Evolutionary conservation across 768 basidiomycete species (phyloP).

Genomic region (Pleurotus platypus): DNA sequence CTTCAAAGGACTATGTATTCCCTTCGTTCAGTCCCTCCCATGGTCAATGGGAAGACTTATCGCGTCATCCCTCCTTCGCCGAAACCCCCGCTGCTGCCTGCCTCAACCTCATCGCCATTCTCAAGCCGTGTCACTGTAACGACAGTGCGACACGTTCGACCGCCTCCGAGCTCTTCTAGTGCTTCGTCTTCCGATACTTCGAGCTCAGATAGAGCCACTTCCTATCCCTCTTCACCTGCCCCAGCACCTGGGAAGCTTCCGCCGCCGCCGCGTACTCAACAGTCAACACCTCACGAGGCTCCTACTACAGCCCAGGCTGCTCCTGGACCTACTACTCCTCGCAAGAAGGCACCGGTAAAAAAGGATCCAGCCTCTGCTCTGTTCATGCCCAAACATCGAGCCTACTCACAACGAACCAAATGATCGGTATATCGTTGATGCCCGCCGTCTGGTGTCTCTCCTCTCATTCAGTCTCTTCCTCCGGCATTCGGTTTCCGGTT

Average conservation of each 20-base stretch:
- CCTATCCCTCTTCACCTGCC: neutral
- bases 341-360: constrained; percentile 32
- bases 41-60: constrained; percentile 43
- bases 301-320: neutral
- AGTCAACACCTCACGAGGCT: constrained; percentile 23
- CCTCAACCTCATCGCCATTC: constrained; percentile 22
- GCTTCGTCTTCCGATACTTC: constrained; percentile 3
- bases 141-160: constrained; percentile 35
- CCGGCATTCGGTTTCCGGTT: neutral
- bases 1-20: constrained; percentile 59
- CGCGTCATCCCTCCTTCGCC: constrained; percentile 34
- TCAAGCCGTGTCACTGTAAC: constrained; percentile 48
- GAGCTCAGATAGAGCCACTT: neutral
- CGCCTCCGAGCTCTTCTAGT: constrained; percentile 11
- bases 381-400: constrained; percentile 77
- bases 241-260: neutral
- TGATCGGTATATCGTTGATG: neutral
- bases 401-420: constrained; percentile 42
- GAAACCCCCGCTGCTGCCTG: constrained; percentile 29
- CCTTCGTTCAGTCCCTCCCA: constrained; percentile 50
- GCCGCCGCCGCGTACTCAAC: constrained; percentile 12
- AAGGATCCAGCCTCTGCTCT: constrained; percentile 60
- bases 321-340: neutral
- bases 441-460: neutral
- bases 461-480: neutral